Evolutionary conservation across 2,329 filamentous ascomycete genomes (phyloP).

Genomic region (Calonectria naviculata): DNA sequence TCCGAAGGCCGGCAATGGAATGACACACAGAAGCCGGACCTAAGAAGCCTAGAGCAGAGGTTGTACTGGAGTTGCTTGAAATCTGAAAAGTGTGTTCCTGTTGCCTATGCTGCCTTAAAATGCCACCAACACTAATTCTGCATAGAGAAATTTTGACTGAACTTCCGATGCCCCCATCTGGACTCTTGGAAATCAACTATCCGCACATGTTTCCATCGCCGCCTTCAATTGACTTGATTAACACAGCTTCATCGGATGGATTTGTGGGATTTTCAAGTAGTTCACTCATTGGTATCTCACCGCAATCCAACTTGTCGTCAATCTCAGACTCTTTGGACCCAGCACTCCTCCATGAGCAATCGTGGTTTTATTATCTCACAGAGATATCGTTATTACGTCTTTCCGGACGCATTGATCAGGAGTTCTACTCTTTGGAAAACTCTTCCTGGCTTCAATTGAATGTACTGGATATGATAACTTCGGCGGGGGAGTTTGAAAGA

Average conservation of each 20-base stretch:
- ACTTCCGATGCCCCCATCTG: background rate
- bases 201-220: constrained; percentile 17
- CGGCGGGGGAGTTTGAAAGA: constrained; percentile 6
- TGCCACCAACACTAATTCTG: background rate
- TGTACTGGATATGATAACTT: constrained; percentile 12
- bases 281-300: constrained; percentile 1
- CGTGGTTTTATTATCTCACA: constrained; percentile 31
- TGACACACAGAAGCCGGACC: background rate
- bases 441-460: constrained; percentile 9
- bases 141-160: constrained; percentile 1
- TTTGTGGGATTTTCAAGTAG: constrained; percentile 3
- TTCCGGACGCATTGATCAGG: constrained; percentile 12
- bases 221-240: background rate
- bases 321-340: background rate
- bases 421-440: constrained; percentile 16
- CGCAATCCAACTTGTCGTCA: constrained; percentile 7
- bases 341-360: constrained; percentile 20
- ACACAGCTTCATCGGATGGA: background rate
- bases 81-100: constrained; percentile 1
- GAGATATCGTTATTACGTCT: constrained; percentile 25
- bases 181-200: constrained; percentile 9
- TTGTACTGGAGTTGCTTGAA: constrained; percentile 17
- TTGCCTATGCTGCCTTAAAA: too few species aligned
- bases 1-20: constrained; percentile 10
- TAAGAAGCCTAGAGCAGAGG: constrained; percentile 11